A percentile compares a stretch with the other conserved stretches of the same genome.
Evolutionary conservation across 257 asterid species (phyloP).

Genomic region (Henckelia pumila): DNA sequence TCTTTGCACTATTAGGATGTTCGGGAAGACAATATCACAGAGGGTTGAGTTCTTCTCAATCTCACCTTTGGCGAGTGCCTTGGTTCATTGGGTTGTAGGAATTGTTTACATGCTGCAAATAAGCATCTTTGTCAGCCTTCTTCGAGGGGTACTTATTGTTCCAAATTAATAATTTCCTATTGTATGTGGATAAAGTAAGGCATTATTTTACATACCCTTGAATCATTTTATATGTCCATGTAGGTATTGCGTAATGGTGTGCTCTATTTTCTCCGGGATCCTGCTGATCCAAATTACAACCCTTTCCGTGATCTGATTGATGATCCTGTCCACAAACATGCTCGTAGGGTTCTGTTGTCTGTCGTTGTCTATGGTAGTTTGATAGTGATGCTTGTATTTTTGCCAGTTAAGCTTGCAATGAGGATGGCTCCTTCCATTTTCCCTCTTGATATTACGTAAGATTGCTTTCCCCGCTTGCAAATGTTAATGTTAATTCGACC

Average conservation of each 20-base stretch:
- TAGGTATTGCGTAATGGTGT: conserved; percentile 96
- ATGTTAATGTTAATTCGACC: background rate
- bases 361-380: conserved; percentile 95
- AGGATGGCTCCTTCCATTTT: conserved; percentile 80
- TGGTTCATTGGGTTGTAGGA: conserved; percentile 98
- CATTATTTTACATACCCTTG: background rate
- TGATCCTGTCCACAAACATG: conserved; percentile 99
- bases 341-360: conserved; percentile 93
- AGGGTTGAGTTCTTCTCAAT: conserved; percentile 93
- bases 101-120: conserved; percentile 97
- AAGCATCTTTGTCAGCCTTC: conserved; percentile 99
- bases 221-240: conserved; percentile 24
- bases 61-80: conserved; percentile 94
- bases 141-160: conserved; percentile 74
- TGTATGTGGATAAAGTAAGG: background rate
- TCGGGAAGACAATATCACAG: conserved; percentile 86
- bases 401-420: conserved; percentile 98
- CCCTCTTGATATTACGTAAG: conserved; percentile 97
- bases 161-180: background rate
- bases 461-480: conserved; percentile 19
- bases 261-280: conserved; percentile 95
- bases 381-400: conserved; percentile 93
- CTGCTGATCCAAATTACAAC: conserved; percentile 98
- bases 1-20: conserved; percentile 93
- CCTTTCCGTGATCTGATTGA: conserved; percentile 98